Conservation (phyloP, 306 rosid genomes). For the Prinsepia uniflora region DNA sequence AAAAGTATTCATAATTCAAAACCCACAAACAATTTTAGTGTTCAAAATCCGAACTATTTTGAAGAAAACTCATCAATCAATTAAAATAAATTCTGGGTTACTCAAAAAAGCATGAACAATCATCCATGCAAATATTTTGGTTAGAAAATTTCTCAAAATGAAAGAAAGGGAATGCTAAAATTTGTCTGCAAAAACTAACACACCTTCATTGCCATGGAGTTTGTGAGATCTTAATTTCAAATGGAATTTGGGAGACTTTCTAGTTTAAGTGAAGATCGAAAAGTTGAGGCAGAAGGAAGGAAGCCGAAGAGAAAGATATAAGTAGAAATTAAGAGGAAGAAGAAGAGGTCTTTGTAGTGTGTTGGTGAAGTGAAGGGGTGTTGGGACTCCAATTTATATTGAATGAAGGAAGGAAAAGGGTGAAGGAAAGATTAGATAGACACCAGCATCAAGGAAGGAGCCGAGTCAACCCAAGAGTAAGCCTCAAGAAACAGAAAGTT, state of each 20-base stretch:
- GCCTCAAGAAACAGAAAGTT: neutral
- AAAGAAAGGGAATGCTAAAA: no score
- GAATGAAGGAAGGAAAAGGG: neutral
- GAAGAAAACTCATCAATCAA: no score
- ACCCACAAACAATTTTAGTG: neutral
- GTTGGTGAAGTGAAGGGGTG: neutral
- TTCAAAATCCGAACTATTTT: neutral
- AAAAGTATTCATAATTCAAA: neutral
- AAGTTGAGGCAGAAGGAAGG: neutral
- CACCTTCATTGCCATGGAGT: constrained; percentile 35
- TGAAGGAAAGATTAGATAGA: neutral
- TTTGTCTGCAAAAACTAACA: neutral
- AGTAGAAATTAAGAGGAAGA: neutral
- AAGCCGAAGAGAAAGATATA: neutral
- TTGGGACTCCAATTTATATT: neutral
- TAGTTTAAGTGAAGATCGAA: no score
- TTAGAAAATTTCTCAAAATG: neutral
- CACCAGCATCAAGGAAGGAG: neutral
- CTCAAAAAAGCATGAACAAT: neutral
- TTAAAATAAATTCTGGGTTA: neutral
- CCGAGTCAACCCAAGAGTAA: neutral
- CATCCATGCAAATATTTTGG: neutral
- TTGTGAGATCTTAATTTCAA: neutral
- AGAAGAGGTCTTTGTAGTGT: neutral
- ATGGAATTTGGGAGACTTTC: neutral